Conservation (phyloP, 305 asterid genomes). For the Solanum hybrid region DNA sequence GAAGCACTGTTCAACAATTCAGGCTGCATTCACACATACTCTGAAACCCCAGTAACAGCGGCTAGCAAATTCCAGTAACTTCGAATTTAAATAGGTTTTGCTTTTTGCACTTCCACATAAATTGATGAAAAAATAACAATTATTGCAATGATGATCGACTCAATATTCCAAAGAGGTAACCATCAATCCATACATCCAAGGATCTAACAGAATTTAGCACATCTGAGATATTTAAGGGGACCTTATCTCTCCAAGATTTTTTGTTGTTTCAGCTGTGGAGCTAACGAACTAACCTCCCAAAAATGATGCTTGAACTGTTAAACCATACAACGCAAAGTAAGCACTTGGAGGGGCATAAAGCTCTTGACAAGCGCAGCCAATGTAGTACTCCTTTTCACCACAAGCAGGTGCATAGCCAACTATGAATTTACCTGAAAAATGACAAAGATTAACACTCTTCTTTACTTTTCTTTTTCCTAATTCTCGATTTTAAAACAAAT, state of each 20-base stretch:
- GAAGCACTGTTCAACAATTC: not conserved
- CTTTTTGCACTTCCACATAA: not conserved
- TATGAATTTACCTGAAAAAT: conserved; percentile 64
- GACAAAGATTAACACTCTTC: not conserved
- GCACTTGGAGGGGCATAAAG: conserved; percentile 97
- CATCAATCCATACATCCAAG: not conserved
- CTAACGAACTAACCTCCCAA: conserved; percentile 70
- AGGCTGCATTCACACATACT: not conserved
- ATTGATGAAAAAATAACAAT: not conserved
- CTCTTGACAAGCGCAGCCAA: conserved; percentile 85
- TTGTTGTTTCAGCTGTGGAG: not conserved
- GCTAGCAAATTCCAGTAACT: not conserved
- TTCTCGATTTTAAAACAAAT: not conserved
- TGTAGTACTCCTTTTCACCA: conserved; percentile 87
- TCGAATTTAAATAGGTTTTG: not conserved
- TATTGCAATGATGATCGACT: not conserved
- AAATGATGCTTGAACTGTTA: conserved; percentile 83
- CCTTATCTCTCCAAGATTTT: not conserved
- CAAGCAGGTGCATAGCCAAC: conserved; percentile 75
- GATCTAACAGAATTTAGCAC: not conserved
- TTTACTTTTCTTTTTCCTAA: not conserved
- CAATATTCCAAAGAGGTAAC: not conserved
- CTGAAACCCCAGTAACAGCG: not conserved
- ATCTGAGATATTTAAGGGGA: not conserved
- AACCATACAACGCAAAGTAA: conserved; percentile 77